A percentile compares a stretch with the other conserved stretches of the same genome.
Evolutionary conservation across 164 flowering plant species (phyloP).

Genomic region (Vitis amurensis): DNA sequence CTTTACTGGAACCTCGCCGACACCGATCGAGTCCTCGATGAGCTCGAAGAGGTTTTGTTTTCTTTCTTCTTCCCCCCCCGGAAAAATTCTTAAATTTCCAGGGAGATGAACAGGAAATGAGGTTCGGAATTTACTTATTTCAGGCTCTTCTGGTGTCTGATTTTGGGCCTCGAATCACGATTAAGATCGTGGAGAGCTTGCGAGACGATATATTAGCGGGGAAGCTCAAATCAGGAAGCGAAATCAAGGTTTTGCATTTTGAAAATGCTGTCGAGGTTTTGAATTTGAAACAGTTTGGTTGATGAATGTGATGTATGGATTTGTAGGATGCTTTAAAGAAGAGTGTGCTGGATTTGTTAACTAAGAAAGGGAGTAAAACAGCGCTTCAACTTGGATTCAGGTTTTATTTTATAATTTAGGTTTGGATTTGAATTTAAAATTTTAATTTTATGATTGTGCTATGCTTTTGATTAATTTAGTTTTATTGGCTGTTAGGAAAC

Average conservation of each 20-base stretch:
- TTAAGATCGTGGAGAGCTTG: conserved; percentile 88
- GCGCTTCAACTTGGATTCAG: conserved; percentile 90
- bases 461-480: neutral
- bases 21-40: conserved; percentile 90
- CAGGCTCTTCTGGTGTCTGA: conserved; percentile 91
- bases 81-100: neutral
- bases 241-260: conserved; percentile 65
- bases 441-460: neutral
- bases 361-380: conserved; percentile 63
- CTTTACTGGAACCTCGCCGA: conserved; percentile 91
- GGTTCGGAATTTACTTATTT: conserved; percentile 2
- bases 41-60: conserved; percentile 80
- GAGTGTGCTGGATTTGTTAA: conserved; percentile 72
- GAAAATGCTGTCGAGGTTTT: neutral
- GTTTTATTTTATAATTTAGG: conserved; percentile 29
- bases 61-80: neutral
- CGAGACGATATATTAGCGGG: conserved; percentile 81
- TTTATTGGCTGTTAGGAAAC: conserved; percentile 53
- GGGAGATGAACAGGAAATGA: neutral
- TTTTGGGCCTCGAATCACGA: conserved; percentile 89
- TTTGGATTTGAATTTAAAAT: neutral
- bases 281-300: neutral
- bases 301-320: neutral
- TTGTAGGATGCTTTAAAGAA: conserved; percentile 87
- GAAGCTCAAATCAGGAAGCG: conserved; percentile 91